Evolutionary conservation across 2,329 filamentous ascomycete genomes (phyloP).

Genomic region (Didymosphaeria variabile): DNA sequence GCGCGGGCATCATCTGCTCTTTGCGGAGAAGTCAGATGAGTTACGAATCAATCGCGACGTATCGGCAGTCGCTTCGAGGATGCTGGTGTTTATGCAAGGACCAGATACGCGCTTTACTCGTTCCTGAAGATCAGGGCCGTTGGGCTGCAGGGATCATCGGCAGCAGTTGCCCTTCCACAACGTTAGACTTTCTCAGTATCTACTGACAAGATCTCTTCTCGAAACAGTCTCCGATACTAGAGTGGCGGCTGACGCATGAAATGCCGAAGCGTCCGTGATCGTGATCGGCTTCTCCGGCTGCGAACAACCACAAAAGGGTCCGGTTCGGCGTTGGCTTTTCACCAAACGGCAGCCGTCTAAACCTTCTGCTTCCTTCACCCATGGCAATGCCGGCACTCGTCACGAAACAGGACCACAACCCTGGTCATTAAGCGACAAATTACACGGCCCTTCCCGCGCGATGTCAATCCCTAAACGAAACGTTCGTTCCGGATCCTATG

Average conservation of each 20-base stretch:
- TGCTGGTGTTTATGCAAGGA: constrained; percentile 1
- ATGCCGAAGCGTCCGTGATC: not conserved
- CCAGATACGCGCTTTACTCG: constrained; percentile 11
- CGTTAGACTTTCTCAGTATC: not conserved
- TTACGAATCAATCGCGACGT: not conserved
- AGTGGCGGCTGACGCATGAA: not conserved
- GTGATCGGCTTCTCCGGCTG: not conserved
- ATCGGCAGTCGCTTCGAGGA: not conserved
- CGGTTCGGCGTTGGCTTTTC: not conserved
- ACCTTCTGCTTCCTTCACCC: constrained; percentile 10
- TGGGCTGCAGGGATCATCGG: constrained; percentile 13
- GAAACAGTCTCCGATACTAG: not conserved
- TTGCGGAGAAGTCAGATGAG: not conserved
- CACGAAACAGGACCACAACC: constrained; percentile 1
- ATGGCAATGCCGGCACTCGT: not conserved
- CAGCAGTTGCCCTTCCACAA: not conserved
- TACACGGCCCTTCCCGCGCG: constrained; percentile 1
- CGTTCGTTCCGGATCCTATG: not conserved
- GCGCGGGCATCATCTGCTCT: not conserved
- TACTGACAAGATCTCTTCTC: not conserved
- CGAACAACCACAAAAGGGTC: not conserved
- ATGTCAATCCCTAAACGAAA: constrained; percentile 8
- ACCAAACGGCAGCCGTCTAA: constrained; percentile 3
- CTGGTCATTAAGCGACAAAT: constrained; percentile 8
- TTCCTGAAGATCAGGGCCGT: constrained; percentile 12